Percentiles rank a stretch among this genome's conserved stretches.
These are phyloP conservation scores for Actinomortierella wolfii DNA, from an alignment of 371 early-diverging fungal species.

Conservation along the genomic window DNA sequence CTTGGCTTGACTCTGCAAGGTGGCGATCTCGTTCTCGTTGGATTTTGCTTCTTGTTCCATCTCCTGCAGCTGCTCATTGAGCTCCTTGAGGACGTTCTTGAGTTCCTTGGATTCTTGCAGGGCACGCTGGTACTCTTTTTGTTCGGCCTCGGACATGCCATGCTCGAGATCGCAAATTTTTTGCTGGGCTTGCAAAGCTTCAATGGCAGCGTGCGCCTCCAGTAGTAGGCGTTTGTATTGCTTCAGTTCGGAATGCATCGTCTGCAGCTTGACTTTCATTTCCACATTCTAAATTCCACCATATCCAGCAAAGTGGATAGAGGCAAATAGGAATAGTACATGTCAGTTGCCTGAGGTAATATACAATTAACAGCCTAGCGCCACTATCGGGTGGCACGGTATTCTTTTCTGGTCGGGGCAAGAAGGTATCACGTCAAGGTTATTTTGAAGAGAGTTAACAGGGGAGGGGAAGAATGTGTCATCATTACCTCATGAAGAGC, in stretches of 20 bases:
- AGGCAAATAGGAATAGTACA: background rate
- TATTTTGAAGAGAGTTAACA: background rate
- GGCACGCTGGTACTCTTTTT: constrained; percentile 50
- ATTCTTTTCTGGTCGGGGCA: background rate
- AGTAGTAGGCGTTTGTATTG: constrained; percentile 54
- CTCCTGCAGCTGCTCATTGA: constrained; percentile 10
- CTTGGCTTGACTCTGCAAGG: no score
- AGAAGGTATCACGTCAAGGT: constrained; percentile 50
- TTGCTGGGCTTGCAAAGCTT: constrained; percentile 47
- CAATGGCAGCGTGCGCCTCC: constrained; percentile 54
- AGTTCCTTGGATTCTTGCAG: constrained; percentile 40
- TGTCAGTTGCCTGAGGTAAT: no score
- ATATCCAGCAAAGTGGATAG: no score
- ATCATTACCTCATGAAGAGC: constrained; percentile 60
- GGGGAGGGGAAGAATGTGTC: background rate
- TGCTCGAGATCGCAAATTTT: constrained; percentile 54
- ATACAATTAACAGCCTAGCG: no score
- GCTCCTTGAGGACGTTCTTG: constrained; percentile 13
- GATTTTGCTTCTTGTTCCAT: background rate
- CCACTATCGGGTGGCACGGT: background rate
- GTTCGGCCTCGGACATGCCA: constrained; percentile 59
- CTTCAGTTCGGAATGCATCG: constrained; percentile 52
- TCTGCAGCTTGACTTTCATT: constrained; percentile 57
- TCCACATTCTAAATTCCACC: constrained; percentile 53
- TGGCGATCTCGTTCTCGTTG: no score